Base-by-base conservation (phyloP, 495 filamentous ascomycete genomes). In the Penicillium maclennaniae region DNA sequence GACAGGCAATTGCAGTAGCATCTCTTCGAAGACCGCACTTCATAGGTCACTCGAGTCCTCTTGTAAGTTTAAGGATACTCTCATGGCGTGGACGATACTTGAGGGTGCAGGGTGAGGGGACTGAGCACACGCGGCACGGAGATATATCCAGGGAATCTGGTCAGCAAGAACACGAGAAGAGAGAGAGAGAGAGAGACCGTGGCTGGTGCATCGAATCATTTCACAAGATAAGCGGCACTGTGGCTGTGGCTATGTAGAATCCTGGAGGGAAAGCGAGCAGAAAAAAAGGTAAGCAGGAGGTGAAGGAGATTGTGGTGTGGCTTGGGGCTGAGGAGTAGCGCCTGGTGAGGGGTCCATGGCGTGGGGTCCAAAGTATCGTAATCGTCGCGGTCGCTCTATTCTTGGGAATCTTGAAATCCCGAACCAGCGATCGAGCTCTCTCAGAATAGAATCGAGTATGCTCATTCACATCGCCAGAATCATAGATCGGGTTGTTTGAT, bases 201-300 rank as follows among this genome's bases (percentile, higher is more conserved):
- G 54, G 62, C 62, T 65, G 53, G 55, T 62, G 55, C 26, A 23
- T 44, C 59, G 43, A 65, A 63, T 60, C 56, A 58, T 1, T 23
- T 41, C 14, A 6, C 8, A 26, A n/a, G 44, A 47, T 58, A 53
- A 53, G 49, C 34, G 25, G 37, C 19, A 31, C 17, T 48, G 62
- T 61, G 59, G 59, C 57, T 61, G 64, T 48, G 64, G 64, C 64
- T 53, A 43, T 54, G 62, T 43, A 51, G 43, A 49, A 25, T 14
- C 41, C 25, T n/a, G 45, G 28, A 36, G 36, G 42, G 28, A 21
- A 26, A 45, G 42, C 25, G 23, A 43, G 31, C 14, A 12, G 31
- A 34, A 1, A 12, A 14, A 34, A 34, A 10, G 2, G 31, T 10
- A 41, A 19, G 23, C 40, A 45, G 54, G 21, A 47, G n/a, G 19